phyloP scores from a whole-genome alignment of 441 rosid genomes.

The Pelargonium cotyledonis region DNA sequence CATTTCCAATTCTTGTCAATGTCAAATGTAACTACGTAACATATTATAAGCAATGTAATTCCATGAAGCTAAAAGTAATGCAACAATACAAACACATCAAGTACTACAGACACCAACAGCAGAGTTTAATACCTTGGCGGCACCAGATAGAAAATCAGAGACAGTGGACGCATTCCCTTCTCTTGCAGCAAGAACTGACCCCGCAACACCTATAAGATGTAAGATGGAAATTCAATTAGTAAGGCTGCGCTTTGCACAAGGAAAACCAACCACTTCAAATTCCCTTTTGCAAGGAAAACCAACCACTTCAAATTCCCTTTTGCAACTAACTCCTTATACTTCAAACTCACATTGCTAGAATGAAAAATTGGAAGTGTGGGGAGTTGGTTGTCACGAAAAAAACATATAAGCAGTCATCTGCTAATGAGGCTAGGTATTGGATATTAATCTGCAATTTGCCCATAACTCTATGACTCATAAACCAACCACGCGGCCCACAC shows the following conservation, averaged over 20 bases:
- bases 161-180: constrained; percentile 52
- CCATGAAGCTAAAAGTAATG: not conserved
- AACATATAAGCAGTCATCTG: not conserved
- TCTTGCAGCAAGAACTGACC: constrained; percentile 68
- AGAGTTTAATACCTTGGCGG: constrained; percentile 50
- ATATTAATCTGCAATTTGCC: too few species aligned
- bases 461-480: not conserved
- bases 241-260: not conserved
- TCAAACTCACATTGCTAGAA: too few species aligned
- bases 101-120: not conserved
- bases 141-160: constrained; percentile 57
- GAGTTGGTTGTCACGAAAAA: too few species aligned
- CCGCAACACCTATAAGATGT: constrained; percentile 55
- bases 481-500: not conserved
- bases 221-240: not conserved
- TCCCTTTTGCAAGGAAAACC: not conserved
- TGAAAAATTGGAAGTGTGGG: too few species aligned
- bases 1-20: not conserved
- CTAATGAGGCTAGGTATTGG: not conserved
- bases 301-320: not conserved
- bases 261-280: not conserved
- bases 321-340: too few species aligned
- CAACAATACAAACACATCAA: not conserved
- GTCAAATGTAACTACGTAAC: too few species aligned
- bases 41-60: not conserved